A percentile compares a stretch with the other conserved stretches of the same genome.
Conservation (phyloP, 371 early-diverging fungal species). For the Mortierella sp. region DNA sequence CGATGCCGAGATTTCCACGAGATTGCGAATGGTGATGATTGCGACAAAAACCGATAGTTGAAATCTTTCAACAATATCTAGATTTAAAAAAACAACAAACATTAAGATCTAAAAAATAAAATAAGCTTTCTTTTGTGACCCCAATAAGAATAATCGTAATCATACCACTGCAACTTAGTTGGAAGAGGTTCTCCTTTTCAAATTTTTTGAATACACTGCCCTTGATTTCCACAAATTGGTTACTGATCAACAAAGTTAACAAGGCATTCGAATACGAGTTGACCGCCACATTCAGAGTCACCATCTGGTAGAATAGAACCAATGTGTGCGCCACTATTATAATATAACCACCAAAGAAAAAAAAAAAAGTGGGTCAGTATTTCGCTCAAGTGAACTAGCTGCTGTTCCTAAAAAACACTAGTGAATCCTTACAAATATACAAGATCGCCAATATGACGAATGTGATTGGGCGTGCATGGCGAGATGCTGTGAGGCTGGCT, state of each 20-base stretch:
- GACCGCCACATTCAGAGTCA: conserved; percentile 95
- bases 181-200: conserved; percentile 96
- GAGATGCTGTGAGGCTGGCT: conserved; percentile 57
- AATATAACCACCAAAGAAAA: too few relatives aligned
- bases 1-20: conserved; percentile 87
- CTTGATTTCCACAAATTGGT: conserved; percentile 99
- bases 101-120: background rate
- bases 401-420: background rate
- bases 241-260: conserved; percentile 91
- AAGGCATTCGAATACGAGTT: conserved; percentile 96
- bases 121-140: background rate
- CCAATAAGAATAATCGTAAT: background rate
- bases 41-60: conserved; percentile 88
- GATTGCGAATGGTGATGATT: conserved; percentile 91
- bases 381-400: background rate
- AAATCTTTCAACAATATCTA: conserved; percentile 96
- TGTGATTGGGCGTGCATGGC: conserved; percentile 68
- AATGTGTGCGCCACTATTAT: conserved; percentile 82
- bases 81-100: background rate
- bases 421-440: conserved; percentile 75
- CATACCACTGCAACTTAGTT: conserved; percentile 88
- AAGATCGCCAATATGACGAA: conserved; percentile 79
- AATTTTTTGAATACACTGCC: conserved; percentile 95
- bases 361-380: background rate
- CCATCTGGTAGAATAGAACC: conserved; percentile 95